Evolutionary conservation across 2,329 filamentous ascomycete species (phyloP).

Genomic region (Penicillium polonicum): DNA sequence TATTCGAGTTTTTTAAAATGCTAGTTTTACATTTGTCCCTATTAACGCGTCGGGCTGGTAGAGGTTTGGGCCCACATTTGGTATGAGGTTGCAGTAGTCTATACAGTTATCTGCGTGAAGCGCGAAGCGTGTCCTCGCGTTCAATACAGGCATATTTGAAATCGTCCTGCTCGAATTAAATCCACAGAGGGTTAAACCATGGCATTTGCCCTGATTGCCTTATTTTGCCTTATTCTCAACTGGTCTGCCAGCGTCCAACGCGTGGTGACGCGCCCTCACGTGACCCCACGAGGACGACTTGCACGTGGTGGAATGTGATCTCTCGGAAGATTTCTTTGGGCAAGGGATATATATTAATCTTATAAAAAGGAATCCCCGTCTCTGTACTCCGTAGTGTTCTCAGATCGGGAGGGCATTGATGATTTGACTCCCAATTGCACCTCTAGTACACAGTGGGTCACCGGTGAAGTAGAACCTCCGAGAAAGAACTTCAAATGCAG

Average conservation of each 20-base stretch:
- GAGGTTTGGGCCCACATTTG: neutral
- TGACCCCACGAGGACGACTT: slow-evolving; percentile 14
- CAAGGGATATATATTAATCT: neutral
- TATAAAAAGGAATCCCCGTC: neutral
- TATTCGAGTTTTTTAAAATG: neutral
- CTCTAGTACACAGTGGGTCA: neutral
- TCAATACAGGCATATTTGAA: neutral
- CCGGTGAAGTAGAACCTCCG: neutral
- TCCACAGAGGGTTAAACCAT: neutral
- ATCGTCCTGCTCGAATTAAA: neutral
- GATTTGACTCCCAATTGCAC: neutral
- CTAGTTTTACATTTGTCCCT: neutral
- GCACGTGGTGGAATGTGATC: slow-evolving; percentile 12
- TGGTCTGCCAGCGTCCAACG: slow-evolving; percentile 6
- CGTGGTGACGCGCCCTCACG: slow-evolving; percentile 22
- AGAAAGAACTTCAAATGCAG: neutral
- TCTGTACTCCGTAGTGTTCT: neutral
- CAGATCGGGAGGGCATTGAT: neutral
- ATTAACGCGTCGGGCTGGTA: neutral
- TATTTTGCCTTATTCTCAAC: neutral
- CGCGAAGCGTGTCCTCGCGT: slow-evolving; percentile 5
- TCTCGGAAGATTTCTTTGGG: neutral
- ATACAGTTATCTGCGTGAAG: neutral
- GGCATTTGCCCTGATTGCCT: neutral
- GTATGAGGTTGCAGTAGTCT: slow-evolving; percentile 4